Conservation (phyloP, 768 basidiomycete species). For the Amanita exitialis region DNA sequence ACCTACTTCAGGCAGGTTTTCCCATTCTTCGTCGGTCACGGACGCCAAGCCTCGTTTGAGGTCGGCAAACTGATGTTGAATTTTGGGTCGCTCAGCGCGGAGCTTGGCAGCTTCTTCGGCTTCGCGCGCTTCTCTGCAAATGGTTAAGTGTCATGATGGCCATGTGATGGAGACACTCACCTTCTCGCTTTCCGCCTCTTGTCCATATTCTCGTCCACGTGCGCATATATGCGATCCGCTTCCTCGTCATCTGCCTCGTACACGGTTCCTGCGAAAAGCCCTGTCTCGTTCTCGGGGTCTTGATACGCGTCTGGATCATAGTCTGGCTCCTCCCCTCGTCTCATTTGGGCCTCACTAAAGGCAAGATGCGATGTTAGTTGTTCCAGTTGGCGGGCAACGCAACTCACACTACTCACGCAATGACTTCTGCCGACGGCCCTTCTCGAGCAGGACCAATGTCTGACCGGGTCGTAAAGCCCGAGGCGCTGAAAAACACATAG, state of each 20-base stretch:
- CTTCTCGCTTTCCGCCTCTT: constrained; percentile 67
- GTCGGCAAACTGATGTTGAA: constrained; percentile 94
- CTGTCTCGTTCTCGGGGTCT: constrained; percentile 96
- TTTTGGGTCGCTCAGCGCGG: constrained; percentile 84
- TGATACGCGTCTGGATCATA: constrained; percentile 87
- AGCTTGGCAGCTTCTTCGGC: constrained; percentile 63
- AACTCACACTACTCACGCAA: constrained; percentile 49
- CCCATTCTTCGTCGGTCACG: constrained; percentile 91
- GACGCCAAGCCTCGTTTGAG: constrained; percentile 81
- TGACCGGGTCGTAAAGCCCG: constrained; percentile 94
- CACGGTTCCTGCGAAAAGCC: constrained; percentile 89
- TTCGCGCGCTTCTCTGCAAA: constrained; percentile 63
- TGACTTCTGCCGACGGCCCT: constrained; percentile 83
- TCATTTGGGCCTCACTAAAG: constrained; percentile 72
- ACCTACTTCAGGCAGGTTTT: constrained; percentile 89
- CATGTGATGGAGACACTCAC: constrained; percentile 46
- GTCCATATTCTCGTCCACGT: constrained; percentile 90
- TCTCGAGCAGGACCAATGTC: constrained; percentile 99
- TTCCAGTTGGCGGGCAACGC: neutral
- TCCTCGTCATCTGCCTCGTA: constrained; percentile 98
- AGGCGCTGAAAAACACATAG: constrained; percentile 48
- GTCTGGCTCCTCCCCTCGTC: constrained; percentile 81
- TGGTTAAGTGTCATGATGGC: constrained; percentile 17
- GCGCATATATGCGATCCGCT: constrained; percentile 90
- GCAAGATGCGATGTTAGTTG: neutral